phyloP scores from a whole-genome alignment of 208 protist genomes.

The Leishmania major region DNA sequence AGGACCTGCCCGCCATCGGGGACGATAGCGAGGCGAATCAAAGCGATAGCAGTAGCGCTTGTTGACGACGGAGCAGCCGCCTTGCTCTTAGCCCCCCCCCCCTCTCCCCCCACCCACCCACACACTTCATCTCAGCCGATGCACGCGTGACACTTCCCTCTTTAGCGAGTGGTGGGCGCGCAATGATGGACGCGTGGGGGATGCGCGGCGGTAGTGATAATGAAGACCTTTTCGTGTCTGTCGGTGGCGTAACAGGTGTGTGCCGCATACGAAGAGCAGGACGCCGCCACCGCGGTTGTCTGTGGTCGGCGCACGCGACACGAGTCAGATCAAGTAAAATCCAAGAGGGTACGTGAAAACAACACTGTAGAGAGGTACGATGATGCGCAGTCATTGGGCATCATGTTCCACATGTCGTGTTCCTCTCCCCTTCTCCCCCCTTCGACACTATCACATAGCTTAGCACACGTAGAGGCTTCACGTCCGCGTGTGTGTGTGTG shows the following conservation, averaged over 20 bases:
- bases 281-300: background rate
- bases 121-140: background rate
- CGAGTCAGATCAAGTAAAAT: background rate
- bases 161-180: background rate
- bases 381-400: background rate
- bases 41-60: background rate
- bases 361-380: background rate
- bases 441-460: background rate
- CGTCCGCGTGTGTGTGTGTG: no score
- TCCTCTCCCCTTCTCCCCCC: background rate
- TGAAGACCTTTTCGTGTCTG: background rate
- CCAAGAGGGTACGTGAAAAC: background rate
- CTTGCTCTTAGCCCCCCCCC: background rate
- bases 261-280: background rate
- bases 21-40: conserved; percentile 3
- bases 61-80: background rate
- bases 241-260: background rate
- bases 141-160: background rate
- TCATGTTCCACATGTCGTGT: background rate
- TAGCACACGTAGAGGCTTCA: background rate
- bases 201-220: background rate
- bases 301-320: background rate
- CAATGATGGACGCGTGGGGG: background rate
- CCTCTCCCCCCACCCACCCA: background rate
- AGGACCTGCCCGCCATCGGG: conserved; percentile 23